phyloP scores from a whole-genome alignment of 176 grass and related monocot species.

The Echinochloa phyllopogon region DNA sequence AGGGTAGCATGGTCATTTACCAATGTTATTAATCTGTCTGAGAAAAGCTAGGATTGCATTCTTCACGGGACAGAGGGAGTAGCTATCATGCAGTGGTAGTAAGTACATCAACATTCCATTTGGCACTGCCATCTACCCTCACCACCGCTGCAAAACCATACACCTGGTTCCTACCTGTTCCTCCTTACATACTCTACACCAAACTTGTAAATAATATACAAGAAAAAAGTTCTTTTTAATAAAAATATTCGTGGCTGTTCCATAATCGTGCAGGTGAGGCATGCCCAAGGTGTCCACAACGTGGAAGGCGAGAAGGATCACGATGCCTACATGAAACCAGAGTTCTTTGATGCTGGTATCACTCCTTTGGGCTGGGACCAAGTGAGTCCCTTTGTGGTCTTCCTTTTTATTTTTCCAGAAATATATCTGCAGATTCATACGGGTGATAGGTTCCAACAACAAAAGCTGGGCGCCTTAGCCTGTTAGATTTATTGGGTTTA shows the following conservation, averaged over 20 bases:
- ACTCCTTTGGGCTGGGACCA: slow-evolving; percentile 71
- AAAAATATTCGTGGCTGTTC: too few relatives aligned
- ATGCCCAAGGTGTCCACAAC: slow-evolving; percentile 89
- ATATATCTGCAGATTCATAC: neutral
- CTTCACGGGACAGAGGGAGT: too few relatives aligned
- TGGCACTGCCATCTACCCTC: slow-evolving; percentile 65
- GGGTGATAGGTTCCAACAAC: neutral
- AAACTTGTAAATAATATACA: neutral
- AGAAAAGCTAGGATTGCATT: too few relatives aligned
- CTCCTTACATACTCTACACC: neutral
- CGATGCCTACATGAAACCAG: slow-evolving; percentile 45
- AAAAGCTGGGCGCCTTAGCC: neutral
- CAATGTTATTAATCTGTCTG: too few relatives aligned
- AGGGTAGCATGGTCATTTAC: too few relatives aligned
- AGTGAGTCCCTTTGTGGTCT: slow-evolving; percentile 11
- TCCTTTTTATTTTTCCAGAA: neutral
- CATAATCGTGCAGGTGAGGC: slow-evolving; percentile 63
- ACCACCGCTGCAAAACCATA: slow-evolving; percentile 84
- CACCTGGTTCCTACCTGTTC: slow-evolving; percentile 48
- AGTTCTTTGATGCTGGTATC: slow-evolving; percentile 63
- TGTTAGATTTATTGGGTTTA: neutral
- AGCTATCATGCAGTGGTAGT: too few relatives aligned
- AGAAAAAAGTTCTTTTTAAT: too few relatives aligned
- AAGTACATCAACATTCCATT: too few relatives aligned
- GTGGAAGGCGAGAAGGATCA: slow-evolving; percentile 72